Evolutionary conservation across 768 basidiomycete species (phyloP).

Genomic region (Auricularia sp.): DNA sequence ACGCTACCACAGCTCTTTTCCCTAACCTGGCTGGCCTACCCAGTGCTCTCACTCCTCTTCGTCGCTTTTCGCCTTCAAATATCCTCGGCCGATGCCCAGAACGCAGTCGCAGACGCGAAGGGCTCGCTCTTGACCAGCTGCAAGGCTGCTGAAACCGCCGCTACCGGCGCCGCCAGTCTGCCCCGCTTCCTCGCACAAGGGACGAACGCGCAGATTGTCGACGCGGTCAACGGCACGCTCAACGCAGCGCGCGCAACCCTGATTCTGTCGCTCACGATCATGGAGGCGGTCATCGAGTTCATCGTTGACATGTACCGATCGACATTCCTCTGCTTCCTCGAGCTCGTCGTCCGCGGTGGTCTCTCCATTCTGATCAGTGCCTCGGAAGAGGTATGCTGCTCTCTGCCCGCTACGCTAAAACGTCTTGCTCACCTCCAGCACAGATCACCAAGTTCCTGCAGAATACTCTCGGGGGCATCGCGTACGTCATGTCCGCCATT

Average conservation of each 20-base stretch:
- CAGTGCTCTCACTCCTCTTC: conserved; percentile 80
- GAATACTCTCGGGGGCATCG: conserved; percentile 43
- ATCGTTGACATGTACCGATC: conserved; percentile 88
- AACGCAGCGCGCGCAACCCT: conserved; percentile 66
- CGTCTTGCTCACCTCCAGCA: too few species aligned
- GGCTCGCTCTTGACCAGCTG: conserved; percentile 73
- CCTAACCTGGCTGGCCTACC: conserved; percentile 85
- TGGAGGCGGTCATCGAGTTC: conserved; percentile 87
- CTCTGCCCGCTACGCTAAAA: neutral
- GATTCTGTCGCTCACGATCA: conserved; percentile 62
- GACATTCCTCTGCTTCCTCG: conserved; percentile 87
- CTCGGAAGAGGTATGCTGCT: conserved; percentile 60
- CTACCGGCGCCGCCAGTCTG: conserved; percentile 73
- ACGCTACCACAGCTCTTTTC: conserved; percentile 75
- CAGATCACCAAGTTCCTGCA: conserved; percentile 68
- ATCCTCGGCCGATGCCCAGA: conserved; percentile 60
- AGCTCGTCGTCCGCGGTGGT: conserved; percentile 76
- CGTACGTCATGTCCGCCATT: conserved; percentile 29
- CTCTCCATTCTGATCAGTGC: conserved; percentile 73
- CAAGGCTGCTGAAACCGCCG: conserved; percentile 73
- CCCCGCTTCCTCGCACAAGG: conserved; percentile 82
- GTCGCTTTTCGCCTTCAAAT: conserved; percentile 74
- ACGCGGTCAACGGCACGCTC: conserved; percentile 71
- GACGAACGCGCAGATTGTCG: conserved; percentile 68
- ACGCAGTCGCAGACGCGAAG: conserved; percentile 61